Evolutionary conservation across 257 asterid species (phyloP), one percentile per base, ranked within the genome.

Genomic region (Solanum verrucosum): DNA sequence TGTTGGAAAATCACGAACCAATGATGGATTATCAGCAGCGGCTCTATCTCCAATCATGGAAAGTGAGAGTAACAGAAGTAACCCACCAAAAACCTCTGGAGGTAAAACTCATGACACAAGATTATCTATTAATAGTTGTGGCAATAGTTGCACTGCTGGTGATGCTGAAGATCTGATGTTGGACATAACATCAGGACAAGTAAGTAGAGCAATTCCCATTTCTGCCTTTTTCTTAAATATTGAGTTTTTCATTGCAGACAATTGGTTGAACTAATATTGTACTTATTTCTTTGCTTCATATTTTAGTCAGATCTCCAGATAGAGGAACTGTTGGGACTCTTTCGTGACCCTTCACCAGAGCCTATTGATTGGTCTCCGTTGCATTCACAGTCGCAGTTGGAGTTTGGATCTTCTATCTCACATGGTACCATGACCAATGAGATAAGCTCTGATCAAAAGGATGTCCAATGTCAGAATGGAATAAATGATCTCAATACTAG

Each of bases 231-330:
- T 35, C 5, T 56, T 42, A 44, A 42, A 86, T 35, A 46, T 42
- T 42, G 34, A 42, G 27, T 42, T 40, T 25, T 85, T 86, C 86
- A 5, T 35, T 72, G 52, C 77, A 14, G 84, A 13, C 49, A 86
- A 84, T 44, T 67, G 81, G 46, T 85, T 60, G 1, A 75, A 9
- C 11, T 75, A 44, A 49, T 49, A 77, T 27, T 21, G 20, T 13
- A 67, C 60, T 44, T 85, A 15, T n/a, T 84, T 84, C 4, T 71
- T 87, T 86, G 56, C 82, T n/a, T 25, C 79, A 85, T 84, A 42
- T 59, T 91, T 91, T 92, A 96, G 98, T 91, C 91, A 75, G 92
- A 96, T 87, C 92, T 94, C 1, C 98, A 95, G 87, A 93, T 97
- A 83, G 93, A 95, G 56, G 90, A 87, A 63, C 73, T 93, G 81